Percentiles rank a stretch among this genome's conserved stretches.
These are phyloP conservation scores for Eimeria falciformis DNA, from an alignment of 169 alveolate species.

Conservation along the genomic window DNA sequence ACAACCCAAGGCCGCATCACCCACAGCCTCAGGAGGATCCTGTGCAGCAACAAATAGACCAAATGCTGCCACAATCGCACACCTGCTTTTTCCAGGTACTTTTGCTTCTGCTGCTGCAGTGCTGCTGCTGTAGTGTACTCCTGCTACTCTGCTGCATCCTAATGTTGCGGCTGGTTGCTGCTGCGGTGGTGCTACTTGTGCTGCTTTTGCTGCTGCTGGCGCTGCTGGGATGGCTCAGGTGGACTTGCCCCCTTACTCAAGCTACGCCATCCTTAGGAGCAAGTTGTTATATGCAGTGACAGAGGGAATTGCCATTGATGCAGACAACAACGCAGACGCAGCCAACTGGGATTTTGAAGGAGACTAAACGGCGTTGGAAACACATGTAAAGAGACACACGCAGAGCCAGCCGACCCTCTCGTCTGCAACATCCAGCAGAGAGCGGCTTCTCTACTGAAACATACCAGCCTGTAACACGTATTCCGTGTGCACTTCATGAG, in stretches of 20 bases:
- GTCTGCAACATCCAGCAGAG: too few species aligned
- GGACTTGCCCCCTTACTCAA: constrained; percentile 92
- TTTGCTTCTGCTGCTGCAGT: background rate
- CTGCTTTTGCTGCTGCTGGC: background rate
- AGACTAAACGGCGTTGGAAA: too few species aligned
- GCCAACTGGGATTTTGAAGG: constrained; percentile 68
- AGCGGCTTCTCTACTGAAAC: too few species aligned
- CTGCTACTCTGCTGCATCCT: background rate
- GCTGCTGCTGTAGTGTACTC: background rate
- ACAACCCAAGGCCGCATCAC: background rate
- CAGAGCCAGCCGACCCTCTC: too few species aligned
- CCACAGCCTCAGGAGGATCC: background rate
- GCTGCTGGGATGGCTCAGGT: constrained; percentile 71
- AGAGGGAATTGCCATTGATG: constrained; percentile 86
- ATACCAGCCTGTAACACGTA: too few species aligned
- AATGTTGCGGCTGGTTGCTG: background rate
- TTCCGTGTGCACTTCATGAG: too few species aligned
- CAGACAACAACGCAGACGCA: constrained; percentile 81
- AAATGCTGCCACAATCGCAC: constrained; percentile 91
- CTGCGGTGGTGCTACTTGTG: background rate
- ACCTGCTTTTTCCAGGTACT: constrained; percentile 92
- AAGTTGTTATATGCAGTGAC: constrained; percentile 91
- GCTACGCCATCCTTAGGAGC: constrained; percentile 86
- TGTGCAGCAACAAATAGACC: constrained; percentile 56
- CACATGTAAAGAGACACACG: too few species aligned